These are phyloP conservation scores for Neoboletus subvelutipes DNA, from an alignment of 768 basidiomycete species.

Conservation along the genomic window DNA sequence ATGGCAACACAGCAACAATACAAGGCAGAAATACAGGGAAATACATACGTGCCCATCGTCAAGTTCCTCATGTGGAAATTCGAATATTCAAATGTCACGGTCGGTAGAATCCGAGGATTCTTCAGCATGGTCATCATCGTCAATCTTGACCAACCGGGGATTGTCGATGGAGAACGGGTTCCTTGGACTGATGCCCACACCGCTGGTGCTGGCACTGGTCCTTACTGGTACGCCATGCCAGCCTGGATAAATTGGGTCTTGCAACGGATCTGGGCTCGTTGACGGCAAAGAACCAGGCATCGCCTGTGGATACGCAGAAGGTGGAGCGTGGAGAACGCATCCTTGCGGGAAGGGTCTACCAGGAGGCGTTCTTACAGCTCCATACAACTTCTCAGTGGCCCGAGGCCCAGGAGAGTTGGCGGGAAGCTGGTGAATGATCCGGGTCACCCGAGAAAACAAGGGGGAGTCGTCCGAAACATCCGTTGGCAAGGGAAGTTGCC, in stretches of 20 bases:
- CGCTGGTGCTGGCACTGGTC: neutral
- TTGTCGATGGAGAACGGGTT: constrained; percentile 6
- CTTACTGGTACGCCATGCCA: neutral
- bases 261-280: neutral
- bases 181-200: neutral
- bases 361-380: neutral
- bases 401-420: neutral
- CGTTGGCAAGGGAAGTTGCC: neutral
- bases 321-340: constrained; percentile 21
- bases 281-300: constrained; percentile 29
- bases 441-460: neutral
- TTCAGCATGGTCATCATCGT: neutral
- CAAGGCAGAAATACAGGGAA: constrained; percentile 2
- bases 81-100: neutral
- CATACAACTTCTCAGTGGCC: neutral
- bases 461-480: neutral
- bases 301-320: constrained; percentile 26
- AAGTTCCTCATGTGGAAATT: neutral
- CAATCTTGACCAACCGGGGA: constrained; percentile 2
- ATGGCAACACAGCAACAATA: neutral
- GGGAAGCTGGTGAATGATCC: neutral
- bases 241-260: neutral
- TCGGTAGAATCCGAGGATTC: neutral
- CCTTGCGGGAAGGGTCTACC: neutral
- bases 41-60: neutral